Evolutionary conservation across 257 asterid species (phyloP).

Genomic region (Capsicum baccatum): DNA sequence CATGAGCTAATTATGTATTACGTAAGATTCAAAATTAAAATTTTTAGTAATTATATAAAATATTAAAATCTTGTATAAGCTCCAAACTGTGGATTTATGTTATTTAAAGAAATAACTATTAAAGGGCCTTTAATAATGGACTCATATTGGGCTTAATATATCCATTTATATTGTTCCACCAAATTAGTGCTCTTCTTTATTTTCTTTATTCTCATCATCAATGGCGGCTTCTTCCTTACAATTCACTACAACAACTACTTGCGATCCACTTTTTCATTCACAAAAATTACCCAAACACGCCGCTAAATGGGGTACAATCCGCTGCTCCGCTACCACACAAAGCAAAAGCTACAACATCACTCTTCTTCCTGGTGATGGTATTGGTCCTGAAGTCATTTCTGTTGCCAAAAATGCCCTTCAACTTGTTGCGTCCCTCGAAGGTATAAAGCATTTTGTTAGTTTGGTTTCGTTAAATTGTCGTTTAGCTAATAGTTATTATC

Average conservation of each 20-base stretch:
- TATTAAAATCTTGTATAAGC: too few relatives aligned
- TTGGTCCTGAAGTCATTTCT: constrained; percentile 93
- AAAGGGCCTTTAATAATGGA: too few relatives aligned
- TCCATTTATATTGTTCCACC: not conserved
- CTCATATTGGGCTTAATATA: too few relatives aligned
- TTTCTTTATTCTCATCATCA: not conserved
- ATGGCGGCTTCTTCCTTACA: constrained; percentile 79
- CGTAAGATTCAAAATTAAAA: too few relatives aligned
- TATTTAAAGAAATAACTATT: too few relatives aligned
- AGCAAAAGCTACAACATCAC: constrained; percentile 70
- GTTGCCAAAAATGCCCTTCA: constrained; percentile 76
- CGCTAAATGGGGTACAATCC: constrained; percentile 48
- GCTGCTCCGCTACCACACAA: constrained; percentile 65
- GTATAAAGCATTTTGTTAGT: constrained; percentile 35
- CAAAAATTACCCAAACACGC: constrained; percentile 38
- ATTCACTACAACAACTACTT: constrained; percentile 36
- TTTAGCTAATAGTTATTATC: too few relatives aligned
- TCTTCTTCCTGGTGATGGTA: constrained; percentile 96
- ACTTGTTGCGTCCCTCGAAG: constrained; percentile 74
- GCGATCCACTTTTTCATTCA: constrained; percentile 27
- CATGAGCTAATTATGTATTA: too few relatives aligned
- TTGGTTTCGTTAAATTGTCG: too few relatives aligned
- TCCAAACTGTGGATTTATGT: too few relatives aligned
- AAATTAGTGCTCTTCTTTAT: not conserved
- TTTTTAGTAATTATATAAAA: too few relatives aligned